Percentiles rank a stretch among this genome's conserved stretches.
Conservation (phyloP, 2,329 filamentous ascomycete species). For the Diaporthe ampelina region DNA sequence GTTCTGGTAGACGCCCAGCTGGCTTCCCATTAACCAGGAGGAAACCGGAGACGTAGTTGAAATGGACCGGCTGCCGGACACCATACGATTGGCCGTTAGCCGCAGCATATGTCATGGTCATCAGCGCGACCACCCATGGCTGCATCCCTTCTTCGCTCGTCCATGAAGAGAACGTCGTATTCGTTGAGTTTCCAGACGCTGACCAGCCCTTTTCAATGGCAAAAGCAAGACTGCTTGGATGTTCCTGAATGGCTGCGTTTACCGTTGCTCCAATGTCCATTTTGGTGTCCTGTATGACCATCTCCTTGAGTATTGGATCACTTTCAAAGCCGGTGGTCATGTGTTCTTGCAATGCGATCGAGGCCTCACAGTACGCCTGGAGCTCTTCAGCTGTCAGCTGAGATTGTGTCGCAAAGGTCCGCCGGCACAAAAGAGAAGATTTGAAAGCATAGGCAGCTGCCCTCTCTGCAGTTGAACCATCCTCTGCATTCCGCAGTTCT, state of each 20-base stretch:
- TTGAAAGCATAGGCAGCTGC: conserved; percentile 63
- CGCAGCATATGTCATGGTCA: conserved; percentile 39
- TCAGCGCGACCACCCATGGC: conserved; percentile 50
- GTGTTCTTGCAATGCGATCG: conserved; percentile 63
- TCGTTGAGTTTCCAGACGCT: conserved; percentile 45
- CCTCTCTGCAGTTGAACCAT: conserved; percentile 55
- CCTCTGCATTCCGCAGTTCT: conserved; percentile 57
- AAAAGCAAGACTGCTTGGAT: conserved; percentile 46
- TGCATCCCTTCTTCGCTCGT: conserved; percentile 47
- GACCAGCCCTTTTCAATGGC: conserved; percentile 61
- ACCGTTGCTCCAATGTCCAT: conserved; percentile 55
- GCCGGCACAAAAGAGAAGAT: conserved; percentile 54
- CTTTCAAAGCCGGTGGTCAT: conserved; percentile 52
- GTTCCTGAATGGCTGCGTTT: conserved; percentile 49
- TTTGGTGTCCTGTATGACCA: conserved; percentile 63
- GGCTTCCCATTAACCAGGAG: conserved; percentile 55
- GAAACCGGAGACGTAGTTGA: conserved; percentile 53
- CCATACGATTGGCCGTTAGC: not conserved
- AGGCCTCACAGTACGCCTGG: conserved; percentile 53
- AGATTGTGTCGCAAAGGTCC: conserved; percentile 54
- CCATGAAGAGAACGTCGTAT: conserved; percentile 9
- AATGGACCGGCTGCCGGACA: conserved; percentile 48
- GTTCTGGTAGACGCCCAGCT: conserved; percentile 62
- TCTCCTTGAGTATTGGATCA: conserved; percentile 53
- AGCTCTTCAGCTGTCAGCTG: conserved; percentile 43